These are phyloP conservation scores for Trametes cingulata DNA, from an alignment of 768 basidiomycete genomes.

Conservation along the genomic window DNA sequence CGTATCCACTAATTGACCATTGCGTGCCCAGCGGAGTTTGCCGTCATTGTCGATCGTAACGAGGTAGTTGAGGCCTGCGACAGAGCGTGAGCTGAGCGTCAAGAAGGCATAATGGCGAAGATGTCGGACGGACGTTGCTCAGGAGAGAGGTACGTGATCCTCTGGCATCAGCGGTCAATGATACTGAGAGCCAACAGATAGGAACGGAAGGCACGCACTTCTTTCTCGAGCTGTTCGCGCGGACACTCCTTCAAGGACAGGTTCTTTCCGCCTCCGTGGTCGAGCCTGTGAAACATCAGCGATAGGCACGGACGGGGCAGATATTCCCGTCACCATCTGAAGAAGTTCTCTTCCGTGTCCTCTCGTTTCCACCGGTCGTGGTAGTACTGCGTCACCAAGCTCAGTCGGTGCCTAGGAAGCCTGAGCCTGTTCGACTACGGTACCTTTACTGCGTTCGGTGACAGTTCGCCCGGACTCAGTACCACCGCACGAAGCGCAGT, in stretches of 20 bases:
- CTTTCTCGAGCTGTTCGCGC: slow-evolving; percentile 59
- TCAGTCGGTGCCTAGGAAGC: background rate
- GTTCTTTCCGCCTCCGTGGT: slow-evolving; percentile 57
- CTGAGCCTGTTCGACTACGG: background rate
- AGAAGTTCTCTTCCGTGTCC: slow-evolving; percentile 68
- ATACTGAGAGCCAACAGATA: background rate
- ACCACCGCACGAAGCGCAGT: background rate
- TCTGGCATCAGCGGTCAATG: slow-evolving; percentile 30
- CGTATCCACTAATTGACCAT: slow-evolving; percentile 59
- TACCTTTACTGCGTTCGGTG: slow-evolving; percentile 42
- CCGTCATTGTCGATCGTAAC: slow-evolving; percentile 56
- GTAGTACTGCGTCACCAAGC: slow-evolving; percentile 46
- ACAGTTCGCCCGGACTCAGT: background rate
- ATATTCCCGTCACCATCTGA: slow-evolving; percentile 46
- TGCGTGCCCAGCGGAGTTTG: slow-evolving; percentile 58
- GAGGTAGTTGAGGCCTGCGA: slow-evolving; percentile 62
- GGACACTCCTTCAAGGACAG: slow-evolving; percentile 60
- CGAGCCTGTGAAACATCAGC: slow-evolving; percentile 48
- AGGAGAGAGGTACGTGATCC: slow-evolving; percentile 41
- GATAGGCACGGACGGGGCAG: background rate
- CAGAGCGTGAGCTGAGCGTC: background rate
- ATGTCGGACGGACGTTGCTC: slow-evolving; percentile 52
- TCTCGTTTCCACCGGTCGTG: slow-evolving; percentile 58
- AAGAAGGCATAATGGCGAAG: background rate
- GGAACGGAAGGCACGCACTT: slow-evolving; percentile 35